These are phyloP conservation scores for Pelargonium australe DNA, from an alignment of 441 rosid species.

Conservation along the genomic window DNA sequence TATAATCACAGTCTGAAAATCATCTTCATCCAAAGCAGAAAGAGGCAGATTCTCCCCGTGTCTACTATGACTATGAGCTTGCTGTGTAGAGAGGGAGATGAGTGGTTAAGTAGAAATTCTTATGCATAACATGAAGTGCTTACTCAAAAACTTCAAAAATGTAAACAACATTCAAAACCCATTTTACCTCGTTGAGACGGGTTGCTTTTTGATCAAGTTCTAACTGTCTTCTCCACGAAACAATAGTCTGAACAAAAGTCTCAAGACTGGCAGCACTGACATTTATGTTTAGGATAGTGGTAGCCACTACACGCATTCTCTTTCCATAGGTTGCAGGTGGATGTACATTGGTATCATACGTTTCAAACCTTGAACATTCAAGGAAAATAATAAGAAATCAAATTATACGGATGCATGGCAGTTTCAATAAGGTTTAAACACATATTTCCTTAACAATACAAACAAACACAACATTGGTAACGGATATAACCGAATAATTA, in stretches of 20 bases:
- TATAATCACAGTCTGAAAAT: slow-evolving; percentile 70
- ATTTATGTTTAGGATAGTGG: slow-evolving; percentile 79
- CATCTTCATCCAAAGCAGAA: slow-evolving; percentile 98
- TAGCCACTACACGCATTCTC: slow-evolving; percentile 77
- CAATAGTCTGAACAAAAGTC: slow-evolving; percentile 62
- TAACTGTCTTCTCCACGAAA: slow-evolving; percentile 89
- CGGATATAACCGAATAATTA: slow-evolving; percentile 28
- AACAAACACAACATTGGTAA: slow-evolving; percentile 13
- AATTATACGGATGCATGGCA: slow-evolving; percentile 10
- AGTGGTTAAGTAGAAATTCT: not conserved
- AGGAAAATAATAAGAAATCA: slow-evolving; percentile 12
- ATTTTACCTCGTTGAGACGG: slow-evolving; percentile 60
- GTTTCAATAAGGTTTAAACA: not conserved
- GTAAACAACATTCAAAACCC: slow-evolving; percentile 16
- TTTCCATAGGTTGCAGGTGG: slow-evolving; percentile 65
- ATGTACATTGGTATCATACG: slow-evolving; percentile 58
- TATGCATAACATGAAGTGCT: not conserved
- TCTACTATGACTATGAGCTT: slow-evolving; percentile 37
- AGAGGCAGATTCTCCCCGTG: slow-evolving; percentile 53
- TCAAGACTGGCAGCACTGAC: slow-evolving; percentile 87
- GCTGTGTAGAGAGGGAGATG: slow-evolving; percentile 43
- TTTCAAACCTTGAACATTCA: slow-evolving; percentile 64
- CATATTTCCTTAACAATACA: not conserved
- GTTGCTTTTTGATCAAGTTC: slow-evolving; percentile 86
- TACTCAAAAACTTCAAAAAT: slow-evolving; percentile 2